Conservation (phyloP, 352 stramenopile species). For the Lagenidium giganteum region DNA sequence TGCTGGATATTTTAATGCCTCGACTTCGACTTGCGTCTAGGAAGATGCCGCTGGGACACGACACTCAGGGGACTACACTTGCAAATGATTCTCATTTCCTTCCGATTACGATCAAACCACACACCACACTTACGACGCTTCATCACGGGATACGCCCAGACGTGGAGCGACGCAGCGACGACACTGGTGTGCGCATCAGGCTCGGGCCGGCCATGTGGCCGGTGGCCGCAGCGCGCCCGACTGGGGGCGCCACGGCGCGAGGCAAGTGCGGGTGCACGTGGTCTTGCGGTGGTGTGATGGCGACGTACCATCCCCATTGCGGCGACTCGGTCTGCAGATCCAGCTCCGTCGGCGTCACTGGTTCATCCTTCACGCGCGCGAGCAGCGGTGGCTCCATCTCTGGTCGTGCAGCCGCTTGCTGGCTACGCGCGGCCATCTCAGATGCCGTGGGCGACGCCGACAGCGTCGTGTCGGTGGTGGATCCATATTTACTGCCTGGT, state of each 20-base stretch:
- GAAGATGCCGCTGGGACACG: neutral
- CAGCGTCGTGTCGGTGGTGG: slow-evolving; percentile 14
- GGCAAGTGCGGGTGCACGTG: slow-evolving; percentile 21
- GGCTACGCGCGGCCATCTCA: too few species aligned
- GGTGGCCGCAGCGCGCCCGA: slow-evolving; percentile 1
- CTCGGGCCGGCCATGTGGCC: too few species aligned
- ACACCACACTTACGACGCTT: too few species aligned
- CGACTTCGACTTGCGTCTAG: neutral
- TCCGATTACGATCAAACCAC: too few species aligned
- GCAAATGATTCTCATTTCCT: too few species aligned
- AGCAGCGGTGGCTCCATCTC: too few species aligned
- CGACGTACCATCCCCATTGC: slow-evolving; percentile 77
- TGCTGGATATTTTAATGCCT: neutral
- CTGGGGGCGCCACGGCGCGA: slow-evolving; percentile 12
- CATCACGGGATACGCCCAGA: slow-evolving; percentile 20
- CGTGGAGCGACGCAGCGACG: slow-evolving; percentile 15
- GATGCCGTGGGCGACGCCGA: neutral
- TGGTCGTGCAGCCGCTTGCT: slow-evolving; percentile 11
- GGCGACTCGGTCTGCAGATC: slow-evolving; percentile 46
- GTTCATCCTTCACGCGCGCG: too few species aligned
- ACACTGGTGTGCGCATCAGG: too few species aligned
- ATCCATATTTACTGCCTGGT: too few species aligned
- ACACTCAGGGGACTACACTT: neutral
- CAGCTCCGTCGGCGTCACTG: slow-evolving; percentile 10
- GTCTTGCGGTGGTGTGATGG: slow-evolving; percentile 67